phyloP scores from a whole-genome alignment of 306 rosid species.

The Rosa rugosa region DNA sequence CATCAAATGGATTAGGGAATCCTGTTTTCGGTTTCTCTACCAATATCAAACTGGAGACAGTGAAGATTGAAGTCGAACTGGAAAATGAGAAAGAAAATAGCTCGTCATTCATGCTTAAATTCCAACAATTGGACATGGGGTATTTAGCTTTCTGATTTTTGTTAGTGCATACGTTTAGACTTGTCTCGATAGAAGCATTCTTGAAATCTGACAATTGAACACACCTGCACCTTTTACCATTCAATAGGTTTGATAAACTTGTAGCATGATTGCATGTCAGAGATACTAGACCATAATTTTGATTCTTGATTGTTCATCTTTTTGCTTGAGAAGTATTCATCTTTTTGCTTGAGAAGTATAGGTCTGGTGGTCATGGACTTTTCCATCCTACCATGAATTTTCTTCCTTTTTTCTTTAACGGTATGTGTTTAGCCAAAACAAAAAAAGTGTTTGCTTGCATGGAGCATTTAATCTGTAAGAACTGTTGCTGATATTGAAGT shows the following conservation, averaged over 20 bases:
- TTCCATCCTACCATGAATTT: neutral
- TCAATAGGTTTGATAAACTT: neutral
- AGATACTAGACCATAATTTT: neutral
- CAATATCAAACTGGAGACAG: slow-evolving; percentile 43
- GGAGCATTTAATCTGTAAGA: neutral
- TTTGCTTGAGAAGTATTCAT: neutral
- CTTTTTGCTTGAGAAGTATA: neutral
- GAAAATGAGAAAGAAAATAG: slow-evolving; percentile 58
- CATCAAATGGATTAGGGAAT: slow-evolving; percentile 26
- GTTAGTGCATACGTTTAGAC: neutral
- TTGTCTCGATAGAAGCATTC: neutral
- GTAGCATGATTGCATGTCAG: neutral
- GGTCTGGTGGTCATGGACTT: neutral
- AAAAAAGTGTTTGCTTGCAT: neutral
- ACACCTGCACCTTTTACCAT: neutral
- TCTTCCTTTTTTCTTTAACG: neutral
- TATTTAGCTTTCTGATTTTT: slow-evolving; percentile 32
- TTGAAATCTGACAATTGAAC: neutral
- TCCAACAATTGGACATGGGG: slow-evolving; percentile 52
- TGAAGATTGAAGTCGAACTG: slow-evolving; percentile 58
- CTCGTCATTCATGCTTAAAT: slow-evolving; percentile 42
- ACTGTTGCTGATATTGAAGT: neutral
- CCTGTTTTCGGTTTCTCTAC: slow-evolving; percentile 50
- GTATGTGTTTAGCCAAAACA: neutral
- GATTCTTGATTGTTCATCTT: neutral